These are phyloP conservation scores for Wickerhamiella galacta DNA, from an alignment of 805 yeast species.

Conservation along the genomic window DNA sequence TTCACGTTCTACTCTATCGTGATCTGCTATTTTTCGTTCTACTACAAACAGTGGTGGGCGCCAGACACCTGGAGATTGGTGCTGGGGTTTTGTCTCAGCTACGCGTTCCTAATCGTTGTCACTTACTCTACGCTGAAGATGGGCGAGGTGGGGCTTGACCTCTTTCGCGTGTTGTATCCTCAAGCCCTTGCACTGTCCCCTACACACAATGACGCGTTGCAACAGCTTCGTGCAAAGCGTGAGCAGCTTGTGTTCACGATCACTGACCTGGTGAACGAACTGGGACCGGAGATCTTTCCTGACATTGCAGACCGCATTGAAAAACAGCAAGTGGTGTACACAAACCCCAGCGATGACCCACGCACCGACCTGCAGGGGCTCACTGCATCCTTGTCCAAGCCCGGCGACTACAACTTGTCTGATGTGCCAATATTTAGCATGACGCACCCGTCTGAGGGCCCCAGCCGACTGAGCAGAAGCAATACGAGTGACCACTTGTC, in stretches of 20 bases:
- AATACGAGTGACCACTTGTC: neutral
- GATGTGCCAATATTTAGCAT: conserved; percentile 15
- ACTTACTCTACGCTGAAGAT: conserved; percentile 82
- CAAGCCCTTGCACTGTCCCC: conserved; percentile 35
- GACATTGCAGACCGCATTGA: conserved; percentile 37
- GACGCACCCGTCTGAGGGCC: conserved; percentile 2
- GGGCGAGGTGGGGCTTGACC: conserved; percentile 89
- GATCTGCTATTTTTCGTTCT: conserved; percentile 23
- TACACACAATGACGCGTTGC: conserved; percentile 24
- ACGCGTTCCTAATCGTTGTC: conserved; percentile 47
- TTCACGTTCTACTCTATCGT: conserved; percentile 59
- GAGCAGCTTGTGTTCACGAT: conserved; percentile 50
- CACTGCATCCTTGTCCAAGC: conserved; percentile 8
- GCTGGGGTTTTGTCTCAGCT: conserved; percentile 30
- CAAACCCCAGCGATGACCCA: conserved; percentile 11
- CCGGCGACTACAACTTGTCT: conserved; percentile 14
- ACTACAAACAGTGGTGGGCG: conserved; percentile 18
- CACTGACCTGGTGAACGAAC: conserved; percentile 59
- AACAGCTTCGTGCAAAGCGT: conserved; percentile 43
- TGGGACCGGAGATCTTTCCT: conserved; percentile 75
- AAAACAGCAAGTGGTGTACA: conserved; percentile 8
- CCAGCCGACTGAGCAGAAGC: conserved; percentile 1
- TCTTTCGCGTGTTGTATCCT: conserved; percentile 69
- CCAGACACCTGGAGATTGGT: conserved; percentile 13
- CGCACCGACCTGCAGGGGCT: conserved; percentile 15